Evolutionary conservation across 768 basidiomycete species (phyloP), one percentile per base, ranked within the genome.

Genomic region (Leucosporidium scottii): DNA sequence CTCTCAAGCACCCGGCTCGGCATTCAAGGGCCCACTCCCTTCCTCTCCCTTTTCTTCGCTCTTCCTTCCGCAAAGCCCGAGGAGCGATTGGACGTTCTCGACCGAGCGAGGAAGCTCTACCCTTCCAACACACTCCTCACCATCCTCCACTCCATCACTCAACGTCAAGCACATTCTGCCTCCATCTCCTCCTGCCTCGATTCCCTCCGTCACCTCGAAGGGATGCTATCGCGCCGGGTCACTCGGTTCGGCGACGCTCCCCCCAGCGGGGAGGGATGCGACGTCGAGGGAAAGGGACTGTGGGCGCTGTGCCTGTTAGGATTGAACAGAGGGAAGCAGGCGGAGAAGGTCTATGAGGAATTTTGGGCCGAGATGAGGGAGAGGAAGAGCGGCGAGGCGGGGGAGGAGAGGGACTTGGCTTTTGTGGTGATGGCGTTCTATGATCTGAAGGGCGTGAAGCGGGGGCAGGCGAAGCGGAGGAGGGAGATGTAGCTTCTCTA

Each of bases 71-170:
- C 15, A 0, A 30, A 50, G 9, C 44, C 15, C 13, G n/a, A 28
- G 21, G 61, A n/a, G 7, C n/a, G 70, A 10, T 13, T 44, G 13
- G 13, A 2, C 8, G 59, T 72, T 27, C 67, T 72, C 27, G 15
- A 25, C 15, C 20, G 4, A 1, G 70, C 70, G 30, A n/a, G 21
- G 21, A 4, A 2, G 10, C 39, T 62, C 27, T 56, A 68, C 34
- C 58, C 64, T 10, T 36, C 63, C 39, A 62, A 68, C 55, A 61
- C 65, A 0, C 55, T 72, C 25, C 10, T 68, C n/a, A 12, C n/a
- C 21, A 18, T 65, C 25, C 64, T 71, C 17, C 48, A 56, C 56
- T 55, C 64, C 12, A 18, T 64, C 61, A 21, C 48, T 15, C 17
- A 20, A 30, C n/a, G 23, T 2, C 54, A 17, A 23, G 9, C 25